These are phyloP conservation scores for Cicer pinnatifidum DNA, from an alignment of 306 rosid genomes.

Conservation along the genomic window DNA sequence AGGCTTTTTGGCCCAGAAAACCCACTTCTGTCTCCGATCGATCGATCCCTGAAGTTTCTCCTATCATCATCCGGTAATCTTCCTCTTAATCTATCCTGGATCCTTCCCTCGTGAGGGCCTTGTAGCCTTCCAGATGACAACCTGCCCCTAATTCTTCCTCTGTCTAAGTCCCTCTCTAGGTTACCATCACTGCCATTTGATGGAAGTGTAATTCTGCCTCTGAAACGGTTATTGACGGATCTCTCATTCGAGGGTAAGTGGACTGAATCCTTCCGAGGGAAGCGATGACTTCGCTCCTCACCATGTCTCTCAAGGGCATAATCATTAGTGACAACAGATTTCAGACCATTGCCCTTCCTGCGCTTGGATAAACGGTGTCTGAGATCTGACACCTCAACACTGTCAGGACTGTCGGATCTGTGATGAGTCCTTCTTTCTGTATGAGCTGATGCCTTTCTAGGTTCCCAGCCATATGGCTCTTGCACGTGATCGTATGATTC, in stretches of 20 bases:
- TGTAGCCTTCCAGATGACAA: slow-evolving; percentile 70
- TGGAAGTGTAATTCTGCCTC: slow-evolving; percentile 85
- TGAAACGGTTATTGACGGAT: slow-evolving; percentile 69
- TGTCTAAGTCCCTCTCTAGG: slow-evolving; percentile 65
- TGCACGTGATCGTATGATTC: slow-evolving; percentile 74
- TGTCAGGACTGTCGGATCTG: slow-evolving; percentile 82
- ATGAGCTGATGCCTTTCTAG: slow-evolving; percentile 62
- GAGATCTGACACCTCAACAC: slow-evolving; percentile 68
- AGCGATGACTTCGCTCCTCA: slow-evolving; percentile 60
- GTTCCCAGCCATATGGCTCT: slow-evolving; percentile 82
- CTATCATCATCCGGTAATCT: slow-evolving; percentile 65
- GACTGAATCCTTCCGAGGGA: slow-evolving; percentile 61
- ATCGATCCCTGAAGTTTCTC: slow-evolving; percentile 55
- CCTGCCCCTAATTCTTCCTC: slow-evolving; percentile 62
- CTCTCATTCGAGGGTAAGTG: slow-evolving; percentile 59
- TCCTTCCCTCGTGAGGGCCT: slow-evolving; percentile 63
- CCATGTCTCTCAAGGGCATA: slow-evolving; percentile 52
- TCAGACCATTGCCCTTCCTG: slow-evolving; percentile 70
- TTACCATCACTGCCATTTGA: slow-evolving; percentile 52
- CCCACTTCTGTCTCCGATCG: slow-evolving; percentile 49
- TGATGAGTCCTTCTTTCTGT: slow-evolving; percentile 62
- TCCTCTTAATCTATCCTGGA: slow-evolving; percentile 77
- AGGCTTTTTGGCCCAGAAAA: slow-evolving; percentile 74
- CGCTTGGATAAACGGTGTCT: slow-evolving; percentile 81
- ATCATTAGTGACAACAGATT: slow-evolving; percentile 76